Conservation (phyloP, 192 early-diverging fungal genomes). For the Backusella westeae region DNA sequence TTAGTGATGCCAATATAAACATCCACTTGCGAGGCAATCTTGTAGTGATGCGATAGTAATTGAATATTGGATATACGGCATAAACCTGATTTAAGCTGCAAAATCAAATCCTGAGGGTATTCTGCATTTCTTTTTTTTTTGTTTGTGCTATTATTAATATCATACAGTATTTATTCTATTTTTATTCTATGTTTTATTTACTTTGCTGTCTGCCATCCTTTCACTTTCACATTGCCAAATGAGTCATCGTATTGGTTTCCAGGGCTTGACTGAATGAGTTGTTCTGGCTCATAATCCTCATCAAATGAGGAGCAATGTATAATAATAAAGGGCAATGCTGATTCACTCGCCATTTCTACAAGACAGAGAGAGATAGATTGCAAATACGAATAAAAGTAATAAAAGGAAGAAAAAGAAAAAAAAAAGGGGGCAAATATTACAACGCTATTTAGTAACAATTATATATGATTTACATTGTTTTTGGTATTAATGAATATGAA, state of each 20-base stretch:
- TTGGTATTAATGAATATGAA: background rate
- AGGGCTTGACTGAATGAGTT: conserved; percentile 32
- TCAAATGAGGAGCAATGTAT: conserved; percentile 13
- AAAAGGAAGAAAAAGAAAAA: background rate
- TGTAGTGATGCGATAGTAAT: conserved; percentile 76
- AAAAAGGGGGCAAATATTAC: background rate
- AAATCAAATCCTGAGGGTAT: conserved; percentile 69
- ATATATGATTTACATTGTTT: background rate
- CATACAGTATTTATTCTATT: background rate
- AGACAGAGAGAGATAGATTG: background rate
- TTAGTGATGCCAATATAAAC: conserved; percentile 56
- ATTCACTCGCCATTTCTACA: background rate
- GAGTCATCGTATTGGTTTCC: conserved; percentile 21
- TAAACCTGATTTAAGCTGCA: conserved; percentile 51
- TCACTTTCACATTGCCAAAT: conserved; percentile 22
- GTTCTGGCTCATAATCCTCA: conserved; percentile 32
- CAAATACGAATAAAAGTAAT: background rate
- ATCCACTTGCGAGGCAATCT: conserved; percentile 70
- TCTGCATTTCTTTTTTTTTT: conserved; percentile 7
- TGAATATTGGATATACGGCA: conserved; percentile 66
- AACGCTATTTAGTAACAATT: background rate
- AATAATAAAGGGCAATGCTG: background rate
- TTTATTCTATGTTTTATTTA: conserved; percentile 15
- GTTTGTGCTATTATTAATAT: background rate
- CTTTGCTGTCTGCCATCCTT: conserved; percentile 53